Base-by-base conservation (phyloP, 352 stramenopile genomes). In the Phytophthora colocasiae region DNA sequence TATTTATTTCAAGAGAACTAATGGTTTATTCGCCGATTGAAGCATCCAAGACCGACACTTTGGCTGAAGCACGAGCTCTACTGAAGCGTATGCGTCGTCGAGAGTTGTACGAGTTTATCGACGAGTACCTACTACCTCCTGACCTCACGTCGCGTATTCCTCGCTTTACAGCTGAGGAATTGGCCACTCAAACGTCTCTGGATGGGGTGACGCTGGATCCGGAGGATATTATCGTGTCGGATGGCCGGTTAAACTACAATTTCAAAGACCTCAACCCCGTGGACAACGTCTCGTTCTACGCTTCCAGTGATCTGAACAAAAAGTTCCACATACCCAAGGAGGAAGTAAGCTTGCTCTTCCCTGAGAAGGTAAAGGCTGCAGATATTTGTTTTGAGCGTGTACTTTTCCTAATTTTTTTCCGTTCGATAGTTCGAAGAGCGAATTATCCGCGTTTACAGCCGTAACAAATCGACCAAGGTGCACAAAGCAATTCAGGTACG, bases 211-310 rank as follows among this genome's bases (percentile, higher is more conserved):
- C 66, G 1, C 55, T 97, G 27, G 62, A 81, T 26, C 70, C 78
- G 1, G 70, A 93, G 22, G 85, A 97, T 58, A 90, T 97, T 24
- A 91, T 97, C 41, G 78, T 96, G 2, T 80, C 80, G 6, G 83
- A 95, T 69, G 83, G 80, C 2, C 65, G 81, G 11, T 72, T 97
- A 26, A 94, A 96, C 66, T 96, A 96, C 77, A 95, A 95, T 51
- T 74, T 91, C 12, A 77, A 85, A 17, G 84, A 93, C 61, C 80
- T 75, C 32, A 96, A 96, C 57, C 90, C 90, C 6, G 82, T 97
- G 49, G 86, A 95, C 54, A 81, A 89, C 39, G 83, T 95, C 15
- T 75, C 78, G 26, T 97, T 97, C 65, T 97, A 94, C 72, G 80
- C 74, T 31, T 92, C 85, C 34, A 85, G 77, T 53, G 77, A 93